These are phyloP conservation scores for Termitomyces sp. DNA, from an alignment of 768 basidiomycete genomes.

Conservation along the genomic window DNA sequence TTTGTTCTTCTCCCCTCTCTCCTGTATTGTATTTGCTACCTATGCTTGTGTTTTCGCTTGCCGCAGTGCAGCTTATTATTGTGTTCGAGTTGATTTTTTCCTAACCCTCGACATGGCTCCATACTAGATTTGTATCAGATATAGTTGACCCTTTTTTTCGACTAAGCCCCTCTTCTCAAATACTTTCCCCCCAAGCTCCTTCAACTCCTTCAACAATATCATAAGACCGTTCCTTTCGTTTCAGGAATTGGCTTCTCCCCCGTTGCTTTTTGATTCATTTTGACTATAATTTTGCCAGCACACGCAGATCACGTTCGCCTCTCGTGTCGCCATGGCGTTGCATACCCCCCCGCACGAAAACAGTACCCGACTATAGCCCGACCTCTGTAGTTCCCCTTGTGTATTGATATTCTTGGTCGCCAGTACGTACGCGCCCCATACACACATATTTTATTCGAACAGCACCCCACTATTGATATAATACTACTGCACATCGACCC, in stretches of 20 bases:
- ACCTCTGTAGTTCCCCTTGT: slow-evolving; percentile 1
- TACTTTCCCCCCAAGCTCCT: not conserved
- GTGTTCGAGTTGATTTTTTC: slow-evolving; percentile 7
- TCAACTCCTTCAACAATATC: slow-evolving; percentile 2
- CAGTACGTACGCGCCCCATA: not conserved
- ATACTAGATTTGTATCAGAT: slow-evolving; percentile 29
- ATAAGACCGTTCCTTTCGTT: not conserved
- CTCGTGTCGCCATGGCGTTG: slow-evolving; percentile 15
- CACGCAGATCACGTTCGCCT: slow-evolving; percentile 13
- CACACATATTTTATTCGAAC: not conserved
- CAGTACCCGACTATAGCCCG: slow-evolving; percentile 4
- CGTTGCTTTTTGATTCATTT: not conserved
- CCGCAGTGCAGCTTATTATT: slow-evolving; percentile 7
- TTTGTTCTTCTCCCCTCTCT: slow-evolving; percentile 2
- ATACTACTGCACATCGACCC: not conserved
- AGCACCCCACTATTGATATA: not conserved
- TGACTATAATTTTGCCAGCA: slow-evolving; percentile 8
- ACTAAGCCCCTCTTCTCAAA: slow-evolving; percentile 3
- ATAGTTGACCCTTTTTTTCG: slow-evolving; percentile 16
- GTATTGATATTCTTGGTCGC: slow-evolving; percentile 19
- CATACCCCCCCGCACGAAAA: slow-evolving; percentile 15
- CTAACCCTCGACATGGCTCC: not conserved
- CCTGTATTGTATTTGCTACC: slow-evolving; percentile 6
- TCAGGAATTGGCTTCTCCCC: not conserved
- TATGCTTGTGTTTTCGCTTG: slow-evolving; percentile 5